A percentile compares a stretch with the other conserved stretches of the same genome.
phyloP scores from a whole-genome alignment of 2,329 filamentous ascomycete species.

The Pyricularia grisea region DNA sequence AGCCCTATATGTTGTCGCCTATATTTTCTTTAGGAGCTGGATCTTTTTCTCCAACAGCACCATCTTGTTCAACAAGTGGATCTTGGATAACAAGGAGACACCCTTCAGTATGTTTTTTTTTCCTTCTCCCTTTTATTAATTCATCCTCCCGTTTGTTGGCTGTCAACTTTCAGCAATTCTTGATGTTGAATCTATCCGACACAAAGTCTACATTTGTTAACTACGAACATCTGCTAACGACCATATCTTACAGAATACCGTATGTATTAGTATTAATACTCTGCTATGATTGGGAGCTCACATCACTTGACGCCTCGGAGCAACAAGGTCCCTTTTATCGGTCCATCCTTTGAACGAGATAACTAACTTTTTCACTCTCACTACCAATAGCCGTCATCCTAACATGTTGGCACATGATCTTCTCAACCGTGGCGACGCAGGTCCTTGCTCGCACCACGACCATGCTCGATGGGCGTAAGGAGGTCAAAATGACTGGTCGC shows the following conservation, averaged over 20 bases:
- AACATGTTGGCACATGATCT: slow-evolving; percentile 89
- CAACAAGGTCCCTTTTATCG: neutral
- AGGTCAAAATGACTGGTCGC: slow-evolving; percentile 87
- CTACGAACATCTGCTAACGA: neutral
- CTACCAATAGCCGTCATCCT: slow-evolving; percentile 51
- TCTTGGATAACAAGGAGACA: slow-evolving; percentile 53
- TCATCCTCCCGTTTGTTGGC: neutral
- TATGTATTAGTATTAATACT: slow-evolving; percentile 2
- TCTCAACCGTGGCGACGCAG: slow-evolving; percentile 88
- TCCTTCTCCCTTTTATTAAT: neutral
- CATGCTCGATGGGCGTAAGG: slow-evolving; percentile 84
- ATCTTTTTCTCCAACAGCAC: slow-evolving; percentile 77
- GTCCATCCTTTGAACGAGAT: neutral
- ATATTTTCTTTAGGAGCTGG: slow-evolving; percentile 46
- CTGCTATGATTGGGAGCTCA: neutral
- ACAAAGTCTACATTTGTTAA: neutral
- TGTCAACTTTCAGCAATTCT: neutral
- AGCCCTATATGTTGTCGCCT: neutral
- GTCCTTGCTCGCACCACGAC: slow-evolving; percentile 78
- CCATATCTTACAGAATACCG: slow-evolving; percentile 5
- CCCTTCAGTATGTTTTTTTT: slow-evolving; percentile 56
- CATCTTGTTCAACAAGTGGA: slow-evolving; percentile 89
- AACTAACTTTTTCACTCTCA: neutral
- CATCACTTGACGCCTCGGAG: neutral
- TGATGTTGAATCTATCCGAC: neutral